Conservation (phyloP, 2,329 filamentous ascomycete genomes). For the Plenodomus tracheiphilus region DNA sequence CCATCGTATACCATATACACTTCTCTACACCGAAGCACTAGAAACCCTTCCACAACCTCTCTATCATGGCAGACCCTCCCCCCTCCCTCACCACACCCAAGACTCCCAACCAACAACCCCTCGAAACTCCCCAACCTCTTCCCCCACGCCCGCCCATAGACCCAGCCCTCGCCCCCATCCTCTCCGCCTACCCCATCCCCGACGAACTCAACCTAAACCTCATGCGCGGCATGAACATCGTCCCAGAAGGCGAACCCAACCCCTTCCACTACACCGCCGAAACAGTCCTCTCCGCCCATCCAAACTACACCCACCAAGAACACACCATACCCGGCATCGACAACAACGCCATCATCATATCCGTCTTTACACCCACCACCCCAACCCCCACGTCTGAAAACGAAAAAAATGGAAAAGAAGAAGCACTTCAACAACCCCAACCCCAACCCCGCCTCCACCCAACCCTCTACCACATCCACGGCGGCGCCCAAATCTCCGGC, state of each 20-base stretch:
- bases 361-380: background rate
- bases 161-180: background rate
- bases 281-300: background rate
- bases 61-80: too few species aligned
- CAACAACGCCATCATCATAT: background rate
- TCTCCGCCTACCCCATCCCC: background rate
- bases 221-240: background rate
- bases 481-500: slow-evolving; percentile 47
- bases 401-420: background rate
- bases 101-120: too few species aligned
- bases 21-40: too few species aligned
- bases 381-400: too few species aligned
- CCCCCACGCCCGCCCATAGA: too few species aligned
- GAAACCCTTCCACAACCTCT: too few species aligned
- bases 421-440: background rate
- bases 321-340: background rate
- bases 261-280: background rate
- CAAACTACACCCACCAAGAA: background rate
- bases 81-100: too few species aligned
- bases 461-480: slow-evolving; percentile 40
- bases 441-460: background rate
- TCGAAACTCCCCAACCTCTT: too few species aligned
- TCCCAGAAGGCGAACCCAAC: background rate
- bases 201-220: background rate
- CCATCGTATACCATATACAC: too few species aligned